phyloP scores from a whole-genome alignment of 2,329 filamentous ascomycete genomes.

The Cladosporium sp. region DNA sequence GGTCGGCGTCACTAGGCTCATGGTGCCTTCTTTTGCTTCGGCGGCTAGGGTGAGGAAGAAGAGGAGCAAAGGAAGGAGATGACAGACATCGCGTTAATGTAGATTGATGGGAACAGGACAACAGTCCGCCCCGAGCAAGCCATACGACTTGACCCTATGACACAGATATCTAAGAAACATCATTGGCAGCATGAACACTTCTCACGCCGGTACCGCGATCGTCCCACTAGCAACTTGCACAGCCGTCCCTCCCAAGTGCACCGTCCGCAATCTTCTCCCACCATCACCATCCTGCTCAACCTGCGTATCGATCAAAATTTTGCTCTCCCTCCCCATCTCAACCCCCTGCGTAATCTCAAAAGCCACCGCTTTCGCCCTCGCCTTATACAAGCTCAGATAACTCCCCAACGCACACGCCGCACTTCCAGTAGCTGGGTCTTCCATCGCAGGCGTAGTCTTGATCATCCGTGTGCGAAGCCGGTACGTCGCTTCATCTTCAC shows the following conservation, averaged over 20 bases:
- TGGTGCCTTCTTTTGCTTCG: not conserved
- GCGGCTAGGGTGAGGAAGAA: not conserved
- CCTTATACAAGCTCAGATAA: constrained; percentile 44
- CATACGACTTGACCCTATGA: not conserved
- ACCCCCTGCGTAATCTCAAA: constrained; percentile 52
- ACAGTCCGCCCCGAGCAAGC: not conserved
- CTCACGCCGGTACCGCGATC: not conserved
- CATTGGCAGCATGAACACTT: not conserved
- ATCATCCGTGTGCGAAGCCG: not conserved
- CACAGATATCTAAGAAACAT: not conserved
- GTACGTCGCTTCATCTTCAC: constrained; percentile 29
- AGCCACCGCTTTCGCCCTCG: constrained; percentile 32
- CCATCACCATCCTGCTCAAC: constrained; percentile 37
- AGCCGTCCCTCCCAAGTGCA: constrained; percentile 37
- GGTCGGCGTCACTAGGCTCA: not conserved
- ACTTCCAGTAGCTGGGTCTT: constrained; percentile 54
- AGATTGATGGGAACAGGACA: not conserved
- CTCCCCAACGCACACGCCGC: constrained; percentile 49
- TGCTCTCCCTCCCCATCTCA: constrained; percentile 53
- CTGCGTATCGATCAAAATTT: constrained; percentile 49
- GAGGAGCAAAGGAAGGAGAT: not conserved
- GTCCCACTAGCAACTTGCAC: constrained; percentile 37
- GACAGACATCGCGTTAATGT: not conserved
- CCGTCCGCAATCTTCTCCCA: constrained; percentile 43
- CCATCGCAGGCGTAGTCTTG: constrained; percentile 32